phyloP scores from a whole-genome alignment of 306 rosid species.

The Cicer bijugum region DNA sequence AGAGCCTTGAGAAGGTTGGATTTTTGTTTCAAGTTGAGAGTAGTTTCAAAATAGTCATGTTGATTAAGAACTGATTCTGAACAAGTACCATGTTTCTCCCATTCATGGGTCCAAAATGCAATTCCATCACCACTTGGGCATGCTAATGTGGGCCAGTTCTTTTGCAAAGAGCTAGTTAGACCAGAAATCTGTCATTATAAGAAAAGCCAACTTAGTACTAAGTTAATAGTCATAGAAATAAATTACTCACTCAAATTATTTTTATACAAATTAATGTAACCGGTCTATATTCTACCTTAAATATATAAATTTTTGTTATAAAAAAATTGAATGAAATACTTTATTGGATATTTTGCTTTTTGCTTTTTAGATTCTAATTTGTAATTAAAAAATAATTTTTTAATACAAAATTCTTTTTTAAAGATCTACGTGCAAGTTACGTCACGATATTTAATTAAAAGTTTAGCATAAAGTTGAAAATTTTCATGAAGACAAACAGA shows the following conservation, averaged over 20 bases:
- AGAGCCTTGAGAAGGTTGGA: conserved; percentile 64
- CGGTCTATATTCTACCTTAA: too few species aligned
- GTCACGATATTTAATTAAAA: conserved; percentile 26
- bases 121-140: conserved; percentile 72
- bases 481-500: conserved; percentile 5
- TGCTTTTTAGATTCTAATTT: background rate
- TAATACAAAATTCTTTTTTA: too few species aligned
- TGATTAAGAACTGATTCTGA: conserved; percentile 67
- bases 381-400: background rate
- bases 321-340: background rate
- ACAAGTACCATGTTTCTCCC: conserved; percentile 88
- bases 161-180: conserved; percentile 47
- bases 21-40: conserved; percentile 56
- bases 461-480: conserved; percentile 7
- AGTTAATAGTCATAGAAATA: conserved; percentile 11
- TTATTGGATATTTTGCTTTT: background rate
- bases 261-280: too few species aligned
- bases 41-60: conserved; percentile 65
- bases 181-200: conserved; percentile 44
- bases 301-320: too few species aligned
- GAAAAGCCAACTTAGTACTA: background rate
- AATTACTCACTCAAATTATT: too few species aligned
- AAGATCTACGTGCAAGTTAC: background rate
- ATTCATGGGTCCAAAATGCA: conserved; percentile 69
- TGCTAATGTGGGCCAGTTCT: conserved; percentile 71